Percentiles rank a stretch among this genome's conserved stretches.
These are phyloP conservation scores for Butyriboletus appendiculatus DNA, from an alignment of 1,284 basidiomycete genomes.

Conservation along the genomic window DNA sequence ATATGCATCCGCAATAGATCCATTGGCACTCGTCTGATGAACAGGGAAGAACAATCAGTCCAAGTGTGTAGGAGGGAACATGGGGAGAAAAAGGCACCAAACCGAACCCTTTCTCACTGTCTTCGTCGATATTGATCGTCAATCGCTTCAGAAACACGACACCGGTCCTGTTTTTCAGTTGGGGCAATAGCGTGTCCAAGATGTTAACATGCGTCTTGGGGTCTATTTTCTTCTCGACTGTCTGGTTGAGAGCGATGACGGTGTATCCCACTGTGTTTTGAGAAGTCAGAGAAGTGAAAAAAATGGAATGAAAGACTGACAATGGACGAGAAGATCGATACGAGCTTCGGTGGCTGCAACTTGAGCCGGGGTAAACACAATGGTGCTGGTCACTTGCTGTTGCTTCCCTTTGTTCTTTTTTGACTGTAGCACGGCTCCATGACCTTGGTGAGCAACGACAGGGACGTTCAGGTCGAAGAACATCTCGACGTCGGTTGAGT, in stretches of 20 bases:
- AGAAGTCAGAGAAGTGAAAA: conserved; percentile 12
- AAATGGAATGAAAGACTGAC: conserved; percentile 34
- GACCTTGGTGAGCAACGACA: conserved; percentile 32
- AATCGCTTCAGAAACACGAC: conserved; percentile 67
- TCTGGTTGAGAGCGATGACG: conserved; percentile 72
- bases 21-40: conserved; percentile 60
- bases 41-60: background rate
- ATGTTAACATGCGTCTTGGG: conserved; percentile 64
- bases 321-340: conserved; percentile 55
- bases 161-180: conserved; percentile 54
- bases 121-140: conserved; percentile 72
- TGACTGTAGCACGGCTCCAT: conserved; percentile 27
- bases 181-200: conserved; percentile 52
- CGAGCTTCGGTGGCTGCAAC: conserved; percentile 47
- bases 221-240: conserved; percentile 66
- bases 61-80: background rate
- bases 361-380: conserved; percentile 43
- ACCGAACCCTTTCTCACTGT: conserved; percentile 81
- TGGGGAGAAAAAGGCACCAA: conserved; percentile 47
- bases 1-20: conserved; percentile 59
- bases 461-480: conserved; percentile 64
- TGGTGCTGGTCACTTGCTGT: conserved; percentile 19
- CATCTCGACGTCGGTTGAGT: conserved; percentile 37
- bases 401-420: conserved; percentile 56
- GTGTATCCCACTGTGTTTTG: conserved; percentile 71